Conservation (phyloP, 148 eudicot genomes). For the Rhododendron molle region DNA sequence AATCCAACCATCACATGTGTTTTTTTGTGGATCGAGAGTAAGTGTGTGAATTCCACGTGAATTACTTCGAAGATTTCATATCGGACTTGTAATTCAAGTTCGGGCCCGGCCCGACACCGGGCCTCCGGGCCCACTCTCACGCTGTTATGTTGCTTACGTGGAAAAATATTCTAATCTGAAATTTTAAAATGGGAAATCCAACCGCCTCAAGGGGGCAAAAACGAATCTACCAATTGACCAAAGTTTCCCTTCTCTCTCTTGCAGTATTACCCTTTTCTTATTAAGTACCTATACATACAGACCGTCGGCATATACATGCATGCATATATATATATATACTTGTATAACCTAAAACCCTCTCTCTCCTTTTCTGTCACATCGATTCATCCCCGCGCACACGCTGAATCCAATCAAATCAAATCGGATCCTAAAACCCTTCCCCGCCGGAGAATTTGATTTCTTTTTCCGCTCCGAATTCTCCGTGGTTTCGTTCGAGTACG, state of each 20-base stretch:
- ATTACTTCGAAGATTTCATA: too few relatives aligned
- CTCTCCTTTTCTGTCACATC: not conserved
- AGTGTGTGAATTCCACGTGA: too few relatives aligned
- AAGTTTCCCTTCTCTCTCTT: not conserved
- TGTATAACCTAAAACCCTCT: conserved; percentile 4
- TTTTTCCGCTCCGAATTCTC: not conserved
- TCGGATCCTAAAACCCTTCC: conserved; percentile 5
- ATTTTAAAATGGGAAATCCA: not conserved
- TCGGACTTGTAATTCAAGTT: not conserved
- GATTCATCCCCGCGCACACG: not conserved
- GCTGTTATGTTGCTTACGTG: not conserved
- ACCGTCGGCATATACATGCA: not conserved
- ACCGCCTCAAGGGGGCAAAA: not conserved
- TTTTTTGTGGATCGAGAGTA: too few relatives aligned
- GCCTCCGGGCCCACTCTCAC: not conserved
- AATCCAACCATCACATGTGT: not conserved
- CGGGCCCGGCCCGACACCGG: not conserved
- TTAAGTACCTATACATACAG: not conserved
- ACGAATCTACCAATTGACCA: not conserved
- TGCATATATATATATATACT: not conserved
- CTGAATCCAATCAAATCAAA: not conserved
- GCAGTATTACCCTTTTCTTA: not conserved
- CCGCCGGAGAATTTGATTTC: not conserved
- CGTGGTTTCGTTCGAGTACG: not conserved
- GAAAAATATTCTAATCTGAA: not conserved